Evolutionary conservation across 2,329 filamentous ascomycete genomes (phyloP).

Genomic region (Botrytis fabae): DNA sequence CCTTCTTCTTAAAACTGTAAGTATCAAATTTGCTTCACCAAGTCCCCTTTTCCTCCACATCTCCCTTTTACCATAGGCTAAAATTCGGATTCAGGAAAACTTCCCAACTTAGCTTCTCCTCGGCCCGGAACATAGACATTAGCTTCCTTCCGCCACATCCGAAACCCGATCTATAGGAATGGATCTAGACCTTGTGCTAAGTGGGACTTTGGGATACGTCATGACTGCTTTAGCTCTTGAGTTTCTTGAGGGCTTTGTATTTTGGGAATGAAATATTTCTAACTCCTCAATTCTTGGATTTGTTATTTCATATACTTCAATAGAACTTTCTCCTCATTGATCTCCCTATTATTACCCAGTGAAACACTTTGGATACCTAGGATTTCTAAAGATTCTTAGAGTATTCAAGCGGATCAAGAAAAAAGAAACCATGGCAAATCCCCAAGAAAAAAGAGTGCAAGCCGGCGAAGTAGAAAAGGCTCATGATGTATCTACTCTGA

Average conservation of each 20-base stretch:
- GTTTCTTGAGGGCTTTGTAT: not conserved
- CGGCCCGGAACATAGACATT: not conserved
- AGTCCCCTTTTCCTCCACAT: not conserved
- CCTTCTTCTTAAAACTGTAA: too few relatives aligned
- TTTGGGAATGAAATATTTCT: not conserved
- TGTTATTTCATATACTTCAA: not conserved
- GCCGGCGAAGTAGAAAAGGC: constrained; percentile 12
- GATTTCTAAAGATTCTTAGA: not conserved
- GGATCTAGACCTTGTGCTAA: not conserved
- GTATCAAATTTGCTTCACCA: not conserved
- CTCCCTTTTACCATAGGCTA: not conserved
- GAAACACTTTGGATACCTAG: not conserved
- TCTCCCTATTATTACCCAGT: not conserved
- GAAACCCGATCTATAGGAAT: not conserved
- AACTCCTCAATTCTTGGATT: not conserved
- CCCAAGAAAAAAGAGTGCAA: not conserved
- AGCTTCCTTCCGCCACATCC: not conserved
- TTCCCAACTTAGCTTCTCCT: not conserved
- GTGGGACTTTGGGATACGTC: not conserved
- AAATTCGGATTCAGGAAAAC: not conserved
- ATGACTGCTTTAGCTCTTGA: not conserved
- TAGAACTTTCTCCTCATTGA: not conserved
- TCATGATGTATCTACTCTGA: constrained; percentile 3
- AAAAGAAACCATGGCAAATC: not conserved
- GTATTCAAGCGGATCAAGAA: not conserved